Percentiles rank a stretch among this genome's conserved stretches.
These are phyloP conservation scores for Trichothecium sympodiale DNA, from an alignment of 2,329 filamentous ascomycete genomes.

Conservation along the genomic window DNA sequence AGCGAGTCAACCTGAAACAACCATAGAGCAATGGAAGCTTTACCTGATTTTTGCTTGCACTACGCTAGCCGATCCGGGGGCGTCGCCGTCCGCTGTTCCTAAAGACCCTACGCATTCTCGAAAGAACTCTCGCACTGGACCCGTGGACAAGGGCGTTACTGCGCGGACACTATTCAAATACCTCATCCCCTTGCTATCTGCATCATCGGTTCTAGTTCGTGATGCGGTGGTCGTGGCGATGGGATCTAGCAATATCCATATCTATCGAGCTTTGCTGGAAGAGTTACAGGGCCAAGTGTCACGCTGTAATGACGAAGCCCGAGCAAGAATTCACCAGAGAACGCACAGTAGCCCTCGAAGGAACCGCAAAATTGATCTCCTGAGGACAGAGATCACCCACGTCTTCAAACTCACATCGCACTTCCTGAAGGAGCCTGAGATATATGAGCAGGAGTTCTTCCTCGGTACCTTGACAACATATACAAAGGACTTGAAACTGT, in stretches of 20 bases:
- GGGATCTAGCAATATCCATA: conserved; percentile 88
- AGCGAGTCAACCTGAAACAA: conserved; percentile 68
- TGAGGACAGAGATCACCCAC: conserved; percentile 90
- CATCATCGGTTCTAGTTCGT: conserved; percentile 67
- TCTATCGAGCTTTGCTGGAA: conserved; percentile 84
- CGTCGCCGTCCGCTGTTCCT: conserved; percentile 23
- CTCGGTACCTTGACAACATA: conserved; percentile 81
- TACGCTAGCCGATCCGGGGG: conserved; percentile 76
- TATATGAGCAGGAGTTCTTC: conserved; percentile 83
- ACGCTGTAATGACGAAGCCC: conserved; percentile 80
- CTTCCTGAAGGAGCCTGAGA: conserved; percentile 67
- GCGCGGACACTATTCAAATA: conserved; percentile 84
- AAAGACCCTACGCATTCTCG: conserved; percentile 64
- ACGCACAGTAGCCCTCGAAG: conserved; percentile 72
- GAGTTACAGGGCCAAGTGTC: conserved; percentile 79
- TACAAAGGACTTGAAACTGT: conserved; percentile 84
- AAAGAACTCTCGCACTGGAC: conserved; percentile 62
- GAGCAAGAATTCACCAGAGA: conserved; percentile 75
- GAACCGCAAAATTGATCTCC: conserved; percentile 72
- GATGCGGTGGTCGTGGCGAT: conserved; percentile 86
- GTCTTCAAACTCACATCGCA: conserved; percentile 91
- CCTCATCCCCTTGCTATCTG: conserved; percentile 77
- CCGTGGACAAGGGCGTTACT: conserved; percentile 70
- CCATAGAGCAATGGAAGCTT: conserved; percentile 96
- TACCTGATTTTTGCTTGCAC: conserved; percentile 97